Evolutionary conservation across 768 basidiomycete genomes (phyloP), one percentile per base, ranked within the genome.

Genomic region (Clitopilus hobsonii): DNA sequence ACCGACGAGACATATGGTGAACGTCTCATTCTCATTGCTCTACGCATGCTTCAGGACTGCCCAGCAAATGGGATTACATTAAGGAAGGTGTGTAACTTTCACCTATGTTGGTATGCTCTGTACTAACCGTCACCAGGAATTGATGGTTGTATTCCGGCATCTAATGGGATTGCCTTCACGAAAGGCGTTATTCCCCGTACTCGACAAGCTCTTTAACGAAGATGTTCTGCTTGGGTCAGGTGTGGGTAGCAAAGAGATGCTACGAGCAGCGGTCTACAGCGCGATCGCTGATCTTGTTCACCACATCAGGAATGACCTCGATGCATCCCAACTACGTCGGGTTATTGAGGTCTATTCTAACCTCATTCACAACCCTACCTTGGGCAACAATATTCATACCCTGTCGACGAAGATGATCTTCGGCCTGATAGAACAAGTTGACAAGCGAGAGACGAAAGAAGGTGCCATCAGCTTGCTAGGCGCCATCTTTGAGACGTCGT

Each of bases 241-340:
- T 3, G 77, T 96, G 27, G 88, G 90, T 0, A 88, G 87, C 60
- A 85, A 88, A 65, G 96, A 99, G 71, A 85, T 85, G 47, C 79
- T 97, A 36, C 90, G 91, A 53, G 83, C 89, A 1, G 80, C 85
- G 36, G 89, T 91, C 2, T 95, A 94, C 70, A 88, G 86, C 56
- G 88, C 91, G 48, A 83, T 96, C 5, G 94, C 94, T 27, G 97
- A 99, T 69, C 80, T 98, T 10, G 86, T 97, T 54, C 94, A 98
- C 65, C 93, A 97, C 64, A 80, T 95, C 55, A 88, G 93, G 51
- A 77, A 75, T 45, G 94, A 98, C 18, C 81, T 98, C 32, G 83
- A 84, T 1, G 76, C 87, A 4, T 69, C 80, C 7, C 94, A 96
- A 63, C 74, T 98, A 18, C 77, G 83, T 3, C 82, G 83, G 16